These are phyloP conservation scores for Berberis vulgaris DNA, from an alignment of 164 flowering plant species.

Conservation along the genomic window DNA sequence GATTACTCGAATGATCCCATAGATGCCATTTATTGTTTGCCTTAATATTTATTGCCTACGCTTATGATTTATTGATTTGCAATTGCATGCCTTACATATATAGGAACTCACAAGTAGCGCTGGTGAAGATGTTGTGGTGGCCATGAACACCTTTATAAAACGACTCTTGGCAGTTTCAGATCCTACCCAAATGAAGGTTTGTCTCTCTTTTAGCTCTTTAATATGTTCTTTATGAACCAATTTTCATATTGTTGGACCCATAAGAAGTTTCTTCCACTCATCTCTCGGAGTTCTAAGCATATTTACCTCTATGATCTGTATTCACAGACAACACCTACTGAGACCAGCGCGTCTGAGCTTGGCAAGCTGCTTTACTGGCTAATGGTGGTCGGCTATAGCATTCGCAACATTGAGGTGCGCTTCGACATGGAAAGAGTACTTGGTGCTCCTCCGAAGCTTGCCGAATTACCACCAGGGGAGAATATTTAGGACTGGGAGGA, in stretches of 20 bases:
- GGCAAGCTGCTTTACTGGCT: slow-evolving; percentile 90
- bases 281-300: background rate
- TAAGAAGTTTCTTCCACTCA: background rate
- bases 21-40: background rate
- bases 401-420: slow-evolving; percentile 94
- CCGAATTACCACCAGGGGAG: slow-evolving; percentile 93
- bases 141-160: slow-evolving; percentile 93
- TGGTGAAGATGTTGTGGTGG: slow-evolving; percentile 91
- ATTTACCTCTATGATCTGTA: background rate
- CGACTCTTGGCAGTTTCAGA: slow-evolving; percentile 82
- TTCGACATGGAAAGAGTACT: slow-evolving; percentile 95
- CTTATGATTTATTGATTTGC: background rate
- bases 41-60: background rate
- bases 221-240: background rate
- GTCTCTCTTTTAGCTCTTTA: background rate
- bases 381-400: slow-evolving; percentile 95
- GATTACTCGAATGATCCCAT: too few species aligned
- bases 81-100: slow-evolving; percentile 8
- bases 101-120: slow-evolving; percentile 91
- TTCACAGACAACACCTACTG: slow-evolving; percentile 65
- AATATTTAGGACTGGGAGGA: slow-evolving; percentile 21
- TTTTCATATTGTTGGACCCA: too few species aligned
- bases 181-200: slow-evolving; percentile 85
- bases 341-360: slow-evolving; percentile 85
- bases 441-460: slow-evolving; percentile 63